Percentiles rank a stretch among this genome's conserved stretches.
These are phyloP conservation scores for Oldenlandia corymbosa DNA, from an alignment of 257 asterid genomes.

Conservation along the genomic window DNA sequence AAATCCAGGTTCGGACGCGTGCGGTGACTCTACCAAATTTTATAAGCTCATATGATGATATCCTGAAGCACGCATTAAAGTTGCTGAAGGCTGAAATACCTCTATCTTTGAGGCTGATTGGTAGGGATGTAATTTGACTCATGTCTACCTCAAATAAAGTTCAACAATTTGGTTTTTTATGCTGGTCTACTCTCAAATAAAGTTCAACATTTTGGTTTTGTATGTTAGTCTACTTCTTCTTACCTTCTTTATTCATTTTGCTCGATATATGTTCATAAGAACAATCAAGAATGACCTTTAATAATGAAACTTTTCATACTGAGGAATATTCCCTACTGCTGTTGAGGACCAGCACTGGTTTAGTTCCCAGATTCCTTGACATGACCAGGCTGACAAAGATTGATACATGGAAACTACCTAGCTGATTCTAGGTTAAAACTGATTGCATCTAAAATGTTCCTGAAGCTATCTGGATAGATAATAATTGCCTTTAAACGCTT, in stretches of 20 bases:
- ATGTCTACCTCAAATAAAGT: background rate
- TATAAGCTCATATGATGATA: constrained; percentile 67
- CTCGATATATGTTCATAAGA: background rate
- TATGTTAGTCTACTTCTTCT: background rate
- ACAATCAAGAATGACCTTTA: background rate
- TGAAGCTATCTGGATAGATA: background rate
- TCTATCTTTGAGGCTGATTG: constrained; percentile 81
- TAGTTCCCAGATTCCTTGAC: background rate
- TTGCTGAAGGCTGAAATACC: constrained; percentile 93
- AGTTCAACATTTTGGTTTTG: background rate
- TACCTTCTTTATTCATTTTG: background rate
- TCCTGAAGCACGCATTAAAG: constrained; percentile 73
- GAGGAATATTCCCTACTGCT: background rate
- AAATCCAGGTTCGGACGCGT: constrained; percentile 77
- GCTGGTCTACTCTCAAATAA: background rate
- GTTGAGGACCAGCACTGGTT: background rate
- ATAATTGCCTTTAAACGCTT: no score
- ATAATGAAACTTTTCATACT: no score
- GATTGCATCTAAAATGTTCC: background rate
- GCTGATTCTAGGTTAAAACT: background rate
- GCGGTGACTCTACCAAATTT: constrained; percentile 70
- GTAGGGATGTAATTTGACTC: constrained; percentile 32
- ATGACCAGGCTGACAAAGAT: background rate
- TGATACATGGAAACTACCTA: background rate
- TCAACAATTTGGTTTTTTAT: background rate